Base-by-base conservation (phyloP, 257 asterid genomes). In the Catharanthus roseus region DNA sequence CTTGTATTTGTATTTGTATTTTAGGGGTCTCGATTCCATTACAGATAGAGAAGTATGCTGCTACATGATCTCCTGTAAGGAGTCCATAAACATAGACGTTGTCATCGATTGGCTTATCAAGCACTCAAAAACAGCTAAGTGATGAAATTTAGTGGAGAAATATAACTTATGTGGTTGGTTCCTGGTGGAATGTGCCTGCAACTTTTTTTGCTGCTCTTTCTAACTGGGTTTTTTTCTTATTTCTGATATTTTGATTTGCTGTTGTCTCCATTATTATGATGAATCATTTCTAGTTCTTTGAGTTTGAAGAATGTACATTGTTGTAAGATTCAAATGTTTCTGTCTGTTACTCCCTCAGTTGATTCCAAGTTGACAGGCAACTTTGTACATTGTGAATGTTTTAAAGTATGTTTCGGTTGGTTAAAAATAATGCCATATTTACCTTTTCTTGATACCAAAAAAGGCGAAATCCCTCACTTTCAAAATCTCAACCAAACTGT, bases 31-130 rank as follows among this genome's bases (percentile, higher is more conserved):
- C 19, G 86, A 77, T 41, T 81, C 91, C 6, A 73, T 87, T 45
- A 42, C 85, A 3, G 95, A 89, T 63, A 86, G 97, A 77, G 98
- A 92, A 85, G 96, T 92, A 33, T 88, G 97, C 87, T 87, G 98
- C 85, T 90, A 90, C 44, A 92, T 92, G 98, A 88, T 90, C 73
- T 92, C 98, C 12, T 92, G 98, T 87, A 92, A 88, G 88, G 97
- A 91, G 8, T 81, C 90, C 4, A 82, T 87, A 68, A 91, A 91
- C 82, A 89, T 91, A 38, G 96, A 91, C 65, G 79, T 75, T 3
- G 96, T 91, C 77, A 87, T 91, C 24, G 91, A 91, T 81, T 91
- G 96, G 96, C 95, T 91, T 19, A 89, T 91, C 53, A 84, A 86
- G 81, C 97, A 90, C 82, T 87, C 96, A 3, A 87, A 85, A 83